Evolutionary conservation across 805 yeast genomes (phyloP), one percentile per base, ranked within the genome.

Genomic region (Blastobotrys parvus): DNA sequence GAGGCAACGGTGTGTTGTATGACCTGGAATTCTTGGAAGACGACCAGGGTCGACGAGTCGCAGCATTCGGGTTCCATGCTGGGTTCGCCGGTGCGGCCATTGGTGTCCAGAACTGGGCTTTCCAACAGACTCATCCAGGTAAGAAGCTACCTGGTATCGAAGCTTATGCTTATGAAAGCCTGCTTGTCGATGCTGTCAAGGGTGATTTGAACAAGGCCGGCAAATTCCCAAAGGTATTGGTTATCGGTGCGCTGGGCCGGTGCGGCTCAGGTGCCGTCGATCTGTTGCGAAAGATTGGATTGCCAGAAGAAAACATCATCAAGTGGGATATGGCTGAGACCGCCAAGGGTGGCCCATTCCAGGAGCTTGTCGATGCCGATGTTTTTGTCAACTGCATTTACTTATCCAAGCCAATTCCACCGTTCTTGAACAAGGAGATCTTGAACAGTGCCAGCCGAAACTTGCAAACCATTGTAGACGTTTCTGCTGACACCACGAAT

Each of bases 61-160:
- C 99, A 36, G 98, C 98, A 6, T 92, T 92, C 62, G 99, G 99
- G n/a, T 92, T 77, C 72, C 90, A 90, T 64, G 98, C 99, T 36
- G 99, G 99, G n/a, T 92, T 92, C 63, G 98, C 97, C 4, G 99
- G 99, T 58, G 98, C 99, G 29, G 99, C 98, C 27, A 68, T 92
- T 44, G 98, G 98, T 57, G 72, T 90, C 41, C 77, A 77, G 63
- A 95, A 88, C 65, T 92, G 97, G 96, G 83, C 94, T 40, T 82
- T 83, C 69, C 90, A 90, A 65, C 90, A 85, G 64, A 65, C 78
- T 31, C 86, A 79, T 57, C 60, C 55, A 37, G 52, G 49, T 45
- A 77, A 79, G 61, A 78, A 86, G 51, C 71, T 92, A 54, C 84
- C 85, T 32, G 86, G 87, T 42, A 84, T 89, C 35, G 59, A 77